Conservation (phyloP, 192 early-diverging fungal genomes). For the Backusella australiensis region DNA sequence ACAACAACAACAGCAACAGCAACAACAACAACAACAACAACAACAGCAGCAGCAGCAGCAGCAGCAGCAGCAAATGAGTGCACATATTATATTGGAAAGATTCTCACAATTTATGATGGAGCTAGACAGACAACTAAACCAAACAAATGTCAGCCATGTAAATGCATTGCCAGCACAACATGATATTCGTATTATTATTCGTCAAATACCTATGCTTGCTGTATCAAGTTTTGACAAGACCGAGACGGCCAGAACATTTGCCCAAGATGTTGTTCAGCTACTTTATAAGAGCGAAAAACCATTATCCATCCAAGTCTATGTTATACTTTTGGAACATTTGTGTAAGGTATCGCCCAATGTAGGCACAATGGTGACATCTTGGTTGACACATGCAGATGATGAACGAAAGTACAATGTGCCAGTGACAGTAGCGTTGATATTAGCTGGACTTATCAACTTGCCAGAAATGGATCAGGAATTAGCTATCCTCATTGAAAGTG, state of each 20-base stretch:
- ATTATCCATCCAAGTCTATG: constrained; percentile 81
- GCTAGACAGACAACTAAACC: constrained; percentile 70
- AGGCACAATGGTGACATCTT: constrained; percentile 80
- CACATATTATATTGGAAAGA: constrained; percentile 56
- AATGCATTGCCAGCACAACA: constrained; percentile 73
- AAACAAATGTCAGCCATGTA: constrained; percentile 46
- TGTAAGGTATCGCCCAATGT: constrained; percentile 82
- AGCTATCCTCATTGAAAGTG: constrained; percentile 77
- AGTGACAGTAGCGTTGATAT: constrained; percentile 79
- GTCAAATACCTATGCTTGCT: constrained; percentile 69
- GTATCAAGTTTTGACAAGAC: constrained; percentile 66
- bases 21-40: not conserved
- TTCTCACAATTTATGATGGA: constrained; percentile 67
- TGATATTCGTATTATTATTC: constrained; percentile 69
- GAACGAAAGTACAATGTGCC: constrained; percentile 91
- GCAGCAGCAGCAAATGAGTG: constrained; percentile 21
- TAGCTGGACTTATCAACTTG: constrained; percentile 72
- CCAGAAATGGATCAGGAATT: constrained; percentile 88
- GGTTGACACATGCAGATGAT: constrained; percentile 93
- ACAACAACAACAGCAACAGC: not conserved
- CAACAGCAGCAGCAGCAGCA: not conserved
- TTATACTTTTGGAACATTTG: constrained; percentile 76
- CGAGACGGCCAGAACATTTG: constrained; percentile 78
- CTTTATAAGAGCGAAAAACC: constrained; percentile 75
- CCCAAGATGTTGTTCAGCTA: constrained; percentile 83